A percentile compares a stretch with the other conserved stretches of the same genome.
Conservation (phyloP, 2,329 filamentous ascomycete species). For the Parastagonospora nodorum region DNA sequence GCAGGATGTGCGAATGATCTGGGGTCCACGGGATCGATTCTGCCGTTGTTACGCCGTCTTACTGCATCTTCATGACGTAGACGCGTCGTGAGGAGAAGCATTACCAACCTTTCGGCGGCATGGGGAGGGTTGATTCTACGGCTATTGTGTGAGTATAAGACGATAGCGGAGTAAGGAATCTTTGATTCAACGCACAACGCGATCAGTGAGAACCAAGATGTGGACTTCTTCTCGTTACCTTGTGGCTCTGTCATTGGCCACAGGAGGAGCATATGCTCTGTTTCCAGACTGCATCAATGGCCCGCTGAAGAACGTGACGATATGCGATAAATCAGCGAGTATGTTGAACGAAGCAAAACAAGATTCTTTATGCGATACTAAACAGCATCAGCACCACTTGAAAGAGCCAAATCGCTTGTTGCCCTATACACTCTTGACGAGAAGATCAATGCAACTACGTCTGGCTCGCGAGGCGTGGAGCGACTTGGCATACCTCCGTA, state of each 20-base stretch:
- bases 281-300: constrained; percentile 60
- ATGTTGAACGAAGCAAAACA: neutral
- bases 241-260: constrained; percentile 10
- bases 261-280: constrained; percentile 23
- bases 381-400: constrained; percentile 23
- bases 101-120: neutral
- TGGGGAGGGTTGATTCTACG: constrained; percentile 1
- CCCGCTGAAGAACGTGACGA: constrained; percentile 55
- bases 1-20: neutral
- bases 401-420: constrained; percentile 30
- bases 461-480: constrained; percentile 47
- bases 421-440: constrained; percentile 34
- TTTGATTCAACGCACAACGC: neutral
- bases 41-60: neutral
- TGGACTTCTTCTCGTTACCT: constrained; percentile 11
- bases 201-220: constrained; percentile 10
- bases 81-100: neutral
- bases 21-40: neutral
- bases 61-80: neutral
- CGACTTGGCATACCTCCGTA: constrained; percentile 65
- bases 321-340: constrained; percentile 56
- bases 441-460: constrained; percentile 61
- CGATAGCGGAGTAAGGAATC: neutral
- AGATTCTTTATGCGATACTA: neutral
- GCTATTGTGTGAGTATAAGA: constrained; percentile 25